phyloP scores from a whole-genome alignment of 305 asterid species.

The Fraxinus xanthoxyloides region DNA sequence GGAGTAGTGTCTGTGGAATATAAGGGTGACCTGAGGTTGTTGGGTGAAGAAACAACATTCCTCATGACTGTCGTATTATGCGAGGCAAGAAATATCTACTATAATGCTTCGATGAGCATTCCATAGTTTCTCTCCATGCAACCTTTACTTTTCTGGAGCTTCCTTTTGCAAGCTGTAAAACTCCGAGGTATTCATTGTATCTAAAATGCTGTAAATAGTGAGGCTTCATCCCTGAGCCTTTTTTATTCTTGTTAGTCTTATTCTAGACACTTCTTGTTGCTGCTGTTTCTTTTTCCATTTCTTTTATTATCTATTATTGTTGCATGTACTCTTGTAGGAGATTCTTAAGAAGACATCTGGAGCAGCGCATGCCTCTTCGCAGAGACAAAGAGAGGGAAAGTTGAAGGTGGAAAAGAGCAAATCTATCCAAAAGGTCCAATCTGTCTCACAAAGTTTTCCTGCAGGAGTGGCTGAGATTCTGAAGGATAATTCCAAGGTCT shows the following conservation, averaged over 20 bases:
- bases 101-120: not conserved
- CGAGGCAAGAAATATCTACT: not conserved
- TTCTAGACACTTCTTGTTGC: not conserved
- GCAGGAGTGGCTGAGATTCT: slow-evolving; percentile 41
- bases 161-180: not conserved
- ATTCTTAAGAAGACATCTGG: slow-evolving; percentile 63
- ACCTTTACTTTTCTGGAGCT: not conserved
- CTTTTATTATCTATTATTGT: slow-evolving; percentile 17
- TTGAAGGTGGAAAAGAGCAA: slow-evolving; percentile 36
- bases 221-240: not conserved
- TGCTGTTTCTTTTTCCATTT: slow-evolving; percentile 19
- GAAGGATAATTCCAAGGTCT: slow-evolving; percentile 48
- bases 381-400: slow-evolving; percentile 40
- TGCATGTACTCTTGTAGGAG: slow-evolving; percentile 43
- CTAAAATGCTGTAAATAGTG: not conserved
- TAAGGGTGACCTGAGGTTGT: not conserved
- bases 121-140: slow-evolving; percentile 6
- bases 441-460: slow-evolving; percentile 44
- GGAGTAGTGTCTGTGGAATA: not conserved
- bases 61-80: not conserved
- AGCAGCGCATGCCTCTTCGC: slow-evolving; percentile 36
- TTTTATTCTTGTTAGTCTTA: slow-evolving; percentile 6
- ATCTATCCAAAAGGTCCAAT: slow-evolving; percentile 26
- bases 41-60: not conserved
- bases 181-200: not conserved